phyloP scores from a whole-genome alignment of 1,284 basidiomycete species.

The Bondarzewia mesenterica region DNA sequence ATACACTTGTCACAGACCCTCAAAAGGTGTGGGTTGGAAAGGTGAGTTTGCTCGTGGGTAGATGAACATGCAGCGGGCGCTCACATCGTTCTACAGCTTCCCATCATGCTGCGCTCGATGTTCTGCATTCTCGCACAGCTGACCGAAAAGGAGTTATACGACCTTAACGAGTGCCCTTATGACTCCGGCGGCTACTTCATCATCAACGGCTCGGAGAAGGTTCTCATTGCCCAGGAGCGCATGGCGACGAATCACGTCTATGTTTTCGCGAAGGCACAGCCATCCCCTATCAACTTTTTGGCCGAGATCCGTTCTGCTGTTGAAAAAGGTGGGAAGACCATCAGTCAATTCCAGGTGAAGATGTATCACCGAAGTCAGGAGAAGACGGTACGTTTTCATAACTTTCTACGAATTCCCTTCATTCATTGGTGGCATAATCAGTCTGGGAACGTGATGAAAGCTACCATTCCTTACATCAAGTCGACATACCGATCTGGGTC shows the following conservation, averaged over 20 bases:
- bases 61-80: not conserved
- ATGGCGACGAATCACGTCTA: conserved; percentile 99
- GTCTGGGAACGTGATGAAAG: conserved; percentile 93
- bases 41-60: conserved; percentile 37
- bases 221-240: conserved; percentile 97
- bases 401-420: not conserved
- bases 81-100: conserved; percentile 51
- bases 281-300: conserved; percentile 92
- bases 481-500: conserved; percentile 98
- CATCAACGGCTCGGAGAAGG: conserved; percentile 99
- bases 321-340: conserved; percentile 97
- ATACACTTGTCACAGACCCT: conserved; percentile 50
- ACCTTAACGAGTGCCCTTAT: conserved; percentile 95
- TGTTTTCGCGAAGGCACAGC: conserved; percentile 97
- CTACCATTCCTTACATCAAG: conserved; percentile 98
- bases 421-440: conserved; percentile 20
- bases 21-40: conserved; percentile 95
- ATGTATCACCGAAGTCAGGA: conserved; percentile 89
- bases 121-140: conserved; percentile 89
- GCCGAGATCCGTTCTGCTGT: conserved; percentile 98
- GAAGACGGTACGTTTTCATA: conserved; percentile 56
- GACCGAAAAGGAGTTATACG: conserved; percentile 76
- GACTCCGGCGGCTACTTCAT: conserved; percentile 99
- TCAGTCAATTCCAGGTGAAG: conserved; percentile 97
- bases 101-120: conserved; percentile 94